Base-by-base conservation (phyloP, 371 early-diverging fungal genomes). In the Actinomucor elegans region DNA sequence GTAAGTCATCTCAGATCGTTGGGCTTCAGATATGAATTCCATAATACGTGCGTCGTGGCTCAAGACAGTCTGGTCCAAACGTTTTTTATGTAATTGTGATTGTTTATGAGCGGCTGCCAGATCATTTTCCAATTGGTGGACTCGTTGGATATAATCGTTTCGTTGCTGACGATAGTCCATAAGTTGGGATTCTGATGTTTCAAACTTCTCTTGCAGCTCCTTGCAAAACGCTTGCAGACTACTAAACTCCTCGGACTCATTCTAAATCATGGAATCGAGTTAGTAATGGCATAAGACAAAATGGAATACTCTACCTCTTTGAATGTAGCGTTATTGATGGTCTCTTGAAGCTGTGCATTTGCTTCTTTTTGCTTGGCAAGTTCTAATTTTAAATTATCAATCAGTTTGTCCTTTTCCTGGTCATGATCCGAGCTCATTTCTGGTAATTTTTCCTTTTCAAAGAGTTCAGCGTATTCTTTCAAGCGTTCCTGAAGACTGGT, bases 401-500 rank as follows among this genome's bases (percentile, higher is more conserved):
- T 59, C 11, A 58, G 17, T 1, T 43, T 31, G 23, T 52, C 54
- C 38, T 45, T 55, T 35, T 64, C 55, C 7, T 54, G 55, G 21
- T 43, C 37, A n/a, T 31, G 5, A 10, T 41, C 41, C 24, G 41
- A 5, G 5, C 24, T 15, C 23, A n/a, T 15, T 21, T 32, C 41
- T 2, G 45, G 45, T 12, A 18, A 20, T 21, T 45, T 23, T 24
- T 44, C 32, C 34, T 54, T 54, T 54, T 50, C 54, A 6, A 54
- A 32, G 15, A 69, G 21, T 20, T 57, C 48, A 3, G 56, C 53
- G 14, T 63, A 62, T 23, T 62, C 70, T 17, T 29, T 35, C 11
- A 70, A 32, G n/a, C 71, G 54, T 28, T 70, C 56, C 33, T 66
- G 67, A 20, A 70, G 58, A 18, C 55, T 40, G 6, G 54, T 46